These are phyloP conservation scores for Clavariopsis aquatica DNA, from an alignment of 495 filamentous ascomycete species.

Conservation along the genomic window DNA sequence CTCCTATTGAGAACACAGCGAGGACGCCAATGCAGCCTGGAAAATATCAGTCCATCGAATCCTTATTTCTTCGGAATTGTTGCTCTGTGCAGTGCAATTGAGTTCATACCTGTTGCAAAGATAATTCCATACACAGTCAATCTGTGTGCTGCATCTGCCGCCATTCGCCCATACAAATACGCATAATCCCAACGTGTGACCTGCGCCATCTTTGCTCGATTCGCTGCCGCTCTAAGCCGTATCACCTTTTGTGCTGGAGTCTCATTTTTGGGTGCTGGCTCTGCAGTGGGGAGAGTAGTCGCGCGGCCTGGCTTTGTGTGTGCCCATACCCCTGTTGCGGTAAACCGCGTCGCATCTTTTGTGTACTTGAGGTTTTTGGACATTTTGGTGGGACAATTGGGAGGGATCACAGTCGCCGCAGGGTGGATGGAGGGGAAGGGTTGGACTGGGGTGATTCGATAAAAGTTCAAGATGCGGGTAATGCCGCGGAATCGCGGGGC, in stretches of 20 bases:
- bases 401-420: not conserved
- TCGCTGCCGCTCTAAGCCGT: conserved; percentile 78
- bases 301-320: conserved; percentile 58
- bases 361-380: conserved; percentile 84
- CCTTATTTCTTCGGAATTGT: not conserved
- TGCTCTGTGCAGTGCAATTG: not conserved
- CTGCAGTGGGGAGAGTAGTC: conserved; percentile 40
- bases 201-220: conserved; percentile 65
- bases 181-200: conserved; percentile 63
- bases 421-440: conserved; percentile 10
- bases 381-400: conserved; percentile 48
- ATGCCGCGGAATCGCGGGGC: conserved; percentile 12
- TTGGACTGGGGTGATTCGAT: not conserved
- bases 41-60: conserved; percentile 2
- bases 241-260: conserved; percentile 88
- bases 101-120: conserved; percentile 68
- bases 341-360: conserved; percentile 94
- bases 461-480: conserved; percentile 30
- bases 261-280: conserved; percentile 54
- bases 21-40: conserved; percentile 60
- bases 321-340: conserved; percentile 85
- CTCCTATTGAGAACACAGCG: conserved; percentile 76
- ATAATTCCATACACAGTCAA: conserved; percentile 74
- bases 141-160: conserved; percentile 83
- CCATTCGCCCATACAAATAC: conserved; percentile 57